Evolutionary conservation across 257 asterid species (phyloP), one percentile per base, ranked within the genome.

Genomic region (Prunella vulgaris): DNA sequence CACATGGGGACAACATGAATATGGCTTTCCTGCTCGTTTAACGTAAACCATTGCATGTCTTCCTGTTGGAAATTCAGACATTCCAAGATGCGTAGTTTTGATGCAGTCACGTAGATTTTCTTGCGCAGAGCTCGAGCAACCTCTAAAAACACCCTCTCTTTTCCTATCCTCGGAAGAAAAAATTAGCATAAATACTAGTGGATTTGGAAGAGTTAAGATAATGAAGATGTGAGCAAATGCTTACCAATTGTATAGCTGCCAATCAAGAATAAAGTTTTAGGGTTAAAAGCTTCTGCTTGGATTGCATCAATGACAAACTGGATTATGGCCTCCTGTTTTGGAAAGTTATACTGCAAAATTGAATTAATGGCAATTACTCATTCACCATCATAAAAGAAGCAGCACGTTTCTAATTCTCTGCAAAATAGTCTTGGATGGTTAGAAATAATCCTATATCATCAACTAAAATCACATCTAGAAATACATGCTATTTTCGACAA

Each of bases 201-300:
- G 12, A 18, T 60, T 60, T 20, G 27, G 58, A 32, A 24, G 56
- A 18, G 38, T 62, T 20, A 5, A 57, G 38, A 33, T 49, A 2
- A 12, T 24, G 18, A 42, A 66, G 70, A 58, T 37, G 63, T 28
- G 66, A 73, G 21, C 18, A 56, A 74, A 59, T 51, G 37, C 38
- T 21, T 88, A 93, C 99, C 99, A 76, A 93, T 90, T 58, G 99
- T 84, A 66, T 93, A 93, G 90, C 97, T 93, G 70, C 99, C 99
- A 68, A 93, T 88, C 85, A 93, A 63, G 80, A 93, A 90, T 76
- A 93, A 76, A 37, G 99, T 88, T 68, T 81, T 88, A 8, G 95
- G 93, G 83, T 93, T 93, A 68, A 93, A 93, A 49, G 88, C 82
- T 83, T 93, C 99, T 21, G 99, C 99, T 81, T 89, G 97, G 82